Conservation (phyloP, 2,329 filamentous ascomycete genomes). For the Aspergillus sp. region DNA sequence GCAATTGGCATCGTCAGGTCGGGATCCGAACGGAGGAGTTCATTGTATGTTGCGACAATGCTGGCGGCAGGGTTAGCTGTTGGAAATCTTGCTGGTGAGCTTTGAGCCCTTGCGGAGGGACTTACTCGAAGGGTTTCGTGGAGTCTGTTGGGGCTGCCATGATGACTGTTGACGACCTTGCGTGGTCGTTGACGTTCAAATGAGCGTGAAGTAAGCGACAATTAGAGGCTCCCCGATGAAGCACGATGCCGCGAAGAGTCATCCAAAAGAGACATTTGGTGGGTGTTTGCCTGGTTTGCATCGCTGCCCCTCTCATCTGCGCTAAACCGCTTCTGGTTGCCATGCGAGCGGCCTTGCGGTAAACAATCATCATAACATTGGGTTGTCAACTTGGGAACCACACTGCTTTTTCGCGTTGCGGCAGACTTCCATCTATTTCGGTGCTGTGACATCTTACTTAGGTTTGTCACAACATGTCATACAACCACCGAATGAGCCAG, state of each 20-base stretch:
- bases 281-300: constrained; percentile 37
- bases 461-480: constrained; percentile 41
- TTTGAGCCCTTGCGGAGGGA: not conserved
- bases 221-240: constrained; percentile 11
- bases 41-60: constrained; percentile 66
- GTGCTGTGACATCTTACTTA: constrained; percentile 2
- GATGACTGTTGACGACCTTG: constrained; percentile 9
- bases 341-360: constrained; percentile 24
- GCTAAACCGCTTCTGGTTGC: constrained; percentile 31
- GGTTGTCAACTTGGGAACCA: constrained; percentile 9
- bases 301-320: constrained; percentile 26
- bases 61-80: constrained; percentile 25
- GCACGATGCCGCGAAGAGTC: constrained; percentile 19
- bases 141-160: constrained; percentile 30
- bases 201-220: not conserved
- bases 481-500: constrained; percentile 54
- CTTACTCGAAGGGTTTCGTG: constrained; percentile 41
- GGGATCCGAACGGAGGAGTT: constrained; percentile 65
- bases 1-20: constrained; percentile 95
- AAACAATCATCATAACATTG: constrained; percentile 37
- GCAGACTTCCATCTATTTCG: not conserved
- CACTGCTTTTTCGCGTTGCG: constrained; percentile 9
- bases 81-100: not conserved
- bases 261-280: constrained; percentile 22
- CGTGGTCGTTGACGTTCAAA: not conserved